Base-by-base conservation (phyloP, 1,284 basidiomycete species). In the Vanrija sp. region DNA sequence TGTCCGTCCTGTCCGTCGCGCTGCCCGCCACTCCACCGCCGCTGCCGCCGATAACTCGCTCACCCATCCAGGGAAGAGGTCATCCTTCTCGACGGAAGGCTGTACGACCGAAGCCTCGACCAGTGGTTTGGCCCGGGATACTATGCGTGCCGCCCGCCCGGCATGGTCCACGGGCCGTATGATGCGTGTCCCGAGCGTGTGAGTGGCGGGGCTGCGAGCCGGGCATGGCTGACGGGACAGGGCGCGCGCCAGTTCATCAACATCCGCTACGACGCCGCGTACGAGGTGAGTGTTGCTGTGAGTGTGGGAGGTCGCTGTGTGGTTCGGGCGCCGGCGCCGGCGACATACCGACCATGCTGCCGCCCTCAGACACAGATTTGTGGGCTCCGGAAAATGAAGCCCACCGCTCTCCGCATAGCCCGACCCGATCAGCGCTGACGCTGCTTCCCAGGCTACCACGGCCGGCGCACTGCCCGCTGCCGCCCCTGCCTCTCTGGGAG, bases 141-240 rank as follows among this genome's bases (percentile, higher is more conserved):
- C 19, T 57, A 57, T 38, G 52, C 51, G 18, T 57, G 55, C 46
- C 55, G 55, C 38, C 55, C 55, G 16, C 55, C 55, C 38, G 55
- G 55, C 21, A 57, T 57, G 55, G 51, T 57, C 25, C 45, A 46
- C 26, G 45, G 45, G 9, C 45, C 45, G 45, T 46, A 46, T 19
- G 45, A 46, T 18, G 45, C 45, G 5, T 21, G 26, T 29, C 25
- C n/a, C 15, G 25, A 43, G 18, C 19, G 42, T 8, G 42, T 23
- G 42, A 6, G 19, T 14, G 42, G 42, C 19, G 42, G 18, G 3
- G 12, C 21, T 43, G 12, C 10, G 6, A 19, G 21, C 21, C 28
- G 28, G 14, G 1, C 25, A 26, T 18, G 51, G 49, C 49, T 43
- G 28, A 43, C 49, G 18, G n/a, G 12, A 40, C 34, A 34, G 34